These are phyloP conservation scores for Lepidium sativum DNA, from an alignment of 345 rosid genomes.

Conservation along the genomic window DNA sequence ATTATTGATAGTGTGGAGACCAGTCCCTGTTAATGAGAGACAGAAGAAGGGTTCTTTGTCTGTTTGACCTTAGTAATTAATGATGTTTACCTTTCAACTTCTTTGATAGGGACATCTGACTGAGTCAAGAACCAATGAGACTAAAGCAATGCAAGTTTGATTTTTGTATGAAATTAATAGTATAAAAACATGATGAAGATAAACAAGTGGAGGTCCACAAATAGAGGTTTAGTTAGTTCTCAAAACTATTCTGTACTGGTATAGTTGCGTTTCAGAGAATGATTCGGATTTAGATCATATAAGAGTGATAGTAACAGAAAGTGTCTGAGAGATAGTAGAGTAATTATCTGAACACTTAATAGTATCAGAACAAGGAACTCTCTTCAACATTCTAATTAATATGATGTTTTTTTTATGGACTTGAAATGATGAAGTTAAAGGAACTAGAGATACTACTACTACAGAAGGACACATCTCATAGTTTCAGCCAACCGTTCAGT, in stretches of 20 bases:
- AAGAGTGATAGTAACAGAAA: not conserved
- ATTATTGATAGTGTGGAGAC: not conserved
- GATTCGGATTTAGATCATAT: not conserved
- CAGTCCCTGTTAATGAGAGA: not conserved
- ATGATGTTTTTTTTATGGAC: not conserved
- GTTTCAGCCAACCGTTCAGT: slow-evolving; percentile 84
- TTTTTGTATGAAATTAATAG: not conserved
- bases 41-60: slow-evolving; percentile 11
- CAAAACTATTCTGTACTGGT: not conserved
- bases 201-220: slow-evolving; percentile 1
- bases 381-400: too few relatives aligned
- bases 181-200: not conserved
- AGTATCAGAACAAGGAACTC: too few relatives aligned
- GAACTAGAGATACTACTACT: slow-evolving; percentile 86
- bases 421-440: slow-evolving; percentile 53
- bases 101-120: slow-evolving; percentile 18
- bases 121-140: slow-evolving; percentile 21
- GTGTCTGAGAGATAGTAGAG: not conserved
- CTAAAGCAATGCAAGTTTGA: slow-evolving; percentile 2
- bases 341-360: not conserved
- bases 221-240: not conserved
- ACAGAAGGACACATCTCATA: slow-evolving; percentile 73
- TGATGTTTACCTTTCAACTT: slow-evolving; percentile 4
- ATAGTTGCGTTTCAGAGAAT: not conserved
- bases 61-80: slow-evolving; percentile 9